phyloP scores from a whole-genome alignment of 306 rosid genomes.

The Lithocarpus polystachyus region DNA sequence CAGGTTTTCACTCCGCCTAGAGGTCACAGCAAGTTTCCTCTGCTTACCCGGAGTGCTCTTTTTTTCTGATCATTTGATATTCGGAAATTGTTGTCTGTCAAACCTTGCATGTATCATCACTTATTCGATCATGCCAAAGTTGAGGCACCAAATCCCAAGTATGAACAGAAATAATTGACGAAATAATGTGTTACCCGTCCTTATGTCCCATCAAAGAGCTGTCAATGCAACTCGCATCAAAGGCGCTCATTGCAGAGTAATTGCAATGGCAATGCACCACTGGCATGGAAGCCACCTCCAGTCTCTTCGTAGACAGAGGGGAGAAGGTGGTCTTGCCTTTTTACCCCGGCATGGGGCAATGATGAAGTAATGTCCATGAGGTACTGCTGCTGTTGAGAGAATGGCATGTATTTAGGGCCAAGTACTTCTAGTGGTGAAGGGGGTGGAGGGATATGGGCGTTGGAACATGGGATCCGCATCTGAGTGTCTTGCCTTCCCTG shows the following conservation, averaged over 20 bases:
- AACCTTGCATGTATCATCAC: not conserved
- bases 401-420: slow-evolving; percentile 36
- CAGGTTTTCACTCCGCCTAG: not conserved
- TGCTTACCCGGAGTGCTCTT: not conserved
- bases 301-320: slow-evolving; percentile 39
- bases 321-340: slow-evolving; percentile 35
- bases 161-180: slow-evolving; percentile 17
- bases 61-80: not conserved
- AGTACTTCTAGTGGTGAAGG: slow-evolving; percentile 36
- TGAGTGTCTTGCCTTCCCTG: slow-evolving; percentile 40
- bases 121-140: not conserved
- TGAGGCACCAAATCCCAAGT: not conserved
- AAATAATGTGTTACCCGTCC: slow-evolving; percentile 14
- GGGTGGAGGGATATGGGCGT: slow-evolving; percentile 32
- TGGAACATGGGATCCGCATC: slow-evolving; percentile 17
- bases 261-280: slow-evolving; percentile 26
- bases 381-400: slow-evolving; percentile 52
- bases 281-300: slow-evolving; percentile 26
- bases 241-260: slow-evolving; percentile 43
- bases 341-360: slow-evolving; percentile 30
- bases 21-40: not conserved
- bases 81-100: not conserved
- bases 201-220: slow-evolving; percentile 6
- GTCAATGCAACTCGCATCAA: not conserved
- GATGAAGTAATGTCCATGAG: slow-evolving; percentile 36